A percentile compares a stretch with the other conserved stretches of the same genome.
phyloP scores from a whole-genome alignment of 2,329 filamentous ascomycete genomes.

The Spiromastix sp. region DNA sequence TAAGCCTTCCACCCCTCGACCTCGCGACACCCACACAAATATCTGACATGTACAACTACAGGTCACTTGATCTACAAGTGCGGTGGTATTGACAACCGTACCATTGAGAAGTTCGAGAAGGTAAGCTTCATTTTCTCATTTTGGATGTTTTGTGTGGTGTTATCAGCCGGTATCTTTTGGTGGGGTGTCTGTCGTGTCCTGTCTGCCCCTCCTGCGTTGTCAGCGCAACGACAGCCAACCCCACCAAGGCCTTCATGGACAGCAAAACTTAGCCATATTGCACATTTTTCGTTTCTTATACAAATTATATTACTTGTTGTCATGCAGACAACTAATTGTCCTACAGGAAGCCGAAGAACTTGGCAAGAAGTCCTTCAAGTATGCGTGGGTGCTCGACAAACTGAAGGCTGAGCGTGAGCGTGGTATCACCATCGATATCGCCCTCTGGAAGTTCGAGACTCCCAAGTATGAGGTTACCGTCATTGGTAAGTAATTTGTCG shows the following conservation, averaged over 20 bases:
- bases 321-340: constrained; percentile 13
- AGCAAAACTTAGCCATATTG: too few species aligned
- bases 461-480: constrained; percentile 96
- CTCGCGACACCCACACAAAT: constrained; percentile 18
- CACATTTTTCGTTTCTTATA: too few species aligned
- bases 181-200: constrained; percentile 1
- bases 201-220: not conserved
- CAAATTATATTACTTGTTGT: too few species aligned
- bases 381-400: constrained; percentile 99
- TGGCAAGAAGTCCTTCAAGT: constrained; percentile 99
- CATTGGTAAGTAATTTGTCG: constrained; percentile 57
- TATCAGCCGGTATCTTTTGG: constrained; percentile 8
- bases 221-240: too few species aligned
- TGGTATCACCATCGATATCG: constrained; percentile 99
- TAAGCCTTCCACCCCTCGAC: constrained; percentile 41
- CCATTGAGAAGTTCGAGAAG: constrained; percentile 99
- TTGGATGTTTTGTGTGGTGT: constrained; percentile 17
- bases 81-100: constrained; percentile 99
- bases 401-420: constrained; percentile 99
- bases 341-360: constrained; percentile 91
- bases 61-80: constrained; percentile 99
- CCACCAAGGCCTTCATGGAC: too few species aligned
- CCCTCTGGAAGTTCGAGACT: constrained; percentile 99
- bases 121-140: constrained; percentile 42
- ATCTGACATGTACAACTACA: constrained; percentile 29